A percentile compares a stretch with the other conserved stretches of the same genome.
Evolutionary conservation across 2,329 filamentous ascomycete genomes (phyloP).

Genomic region (Amesomyces nigricolor): DNA sequence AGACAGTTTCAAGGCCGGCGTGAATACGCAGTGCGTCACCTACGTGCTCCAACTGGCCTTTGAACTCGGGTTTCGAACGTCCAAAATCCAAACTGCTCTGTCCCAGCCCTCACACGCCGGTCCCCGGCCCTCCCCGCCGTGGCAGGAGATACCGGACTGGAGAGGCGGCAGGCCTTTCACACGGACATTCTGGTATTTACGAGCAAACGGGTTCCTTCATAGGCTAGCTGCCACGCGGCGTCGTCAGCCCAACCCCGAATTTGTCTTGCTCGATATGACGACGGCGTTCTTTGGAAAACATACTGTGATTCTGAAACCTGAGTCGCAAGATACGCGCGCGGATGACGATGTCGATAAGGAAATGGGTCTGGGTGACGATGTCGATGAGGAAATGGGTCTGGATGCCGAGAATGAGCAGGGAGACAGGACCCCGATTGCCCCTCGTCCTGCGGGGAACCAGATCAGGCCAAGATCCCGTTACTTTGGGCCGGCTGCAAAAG

Average conservation of each 20-base stretch:
- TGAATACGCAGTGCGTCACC: slow-evolving; percentile 8
- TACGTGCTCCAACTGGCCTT: slow-evolving; percentile 11
- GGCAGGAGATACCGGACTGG: slow-evolving; percentile 12
- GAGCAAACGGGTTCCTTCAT: slow-evolving; percentile 10
- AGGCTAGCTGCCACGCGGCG: slow-evolving; percentile 7
- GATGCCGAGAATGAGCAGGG: slow-evolving; percentile 4
- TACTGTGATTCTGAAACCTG: slow-evolving; percentile 8
- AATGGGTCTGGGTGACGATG: slow-evolving; percentile 1
- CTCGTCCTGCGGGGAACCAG: slow-evolving; percentile 7
- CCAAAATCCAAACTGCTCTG: slow-evolving; percentile 7
- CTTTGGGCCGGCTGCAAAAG: slow-evolving; percentile 6
- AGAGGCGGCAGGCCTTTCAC: slow-evolving; percentile 16
- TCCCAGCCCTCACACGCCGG: slow-evolving; percentile 3
- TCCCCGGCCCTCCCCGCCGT: slow-evolving; percentile 1
- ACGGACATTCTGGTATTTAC: slow-evolving; percentile 14
- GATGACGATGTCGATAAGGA: slow-evolving; percentile 1
- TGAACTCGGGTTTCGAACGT: slow-evolving; percentile 11
- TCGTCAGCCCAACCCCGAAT: slow-evolving; percentile 13
- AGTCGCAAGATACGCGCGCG: slow-evolving; percentile 1
- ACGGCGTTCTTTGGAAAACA: slow-evolving; percentile 14
- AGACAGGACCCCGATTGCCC: slow-evolving; percentile 4
- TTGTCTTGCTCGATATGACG: slow-evolving; percentile 14
- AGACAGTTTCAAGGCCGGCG: slow-evolving; percentile 12
- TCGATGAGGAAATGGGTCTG: slow-evolving; percentile 1
- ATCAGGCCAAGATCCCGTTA: slow-evolving; percentile 10